Conservation (phyloP, 495 filamentous ascomycete genomes). For the Podospora australis region DNA sequence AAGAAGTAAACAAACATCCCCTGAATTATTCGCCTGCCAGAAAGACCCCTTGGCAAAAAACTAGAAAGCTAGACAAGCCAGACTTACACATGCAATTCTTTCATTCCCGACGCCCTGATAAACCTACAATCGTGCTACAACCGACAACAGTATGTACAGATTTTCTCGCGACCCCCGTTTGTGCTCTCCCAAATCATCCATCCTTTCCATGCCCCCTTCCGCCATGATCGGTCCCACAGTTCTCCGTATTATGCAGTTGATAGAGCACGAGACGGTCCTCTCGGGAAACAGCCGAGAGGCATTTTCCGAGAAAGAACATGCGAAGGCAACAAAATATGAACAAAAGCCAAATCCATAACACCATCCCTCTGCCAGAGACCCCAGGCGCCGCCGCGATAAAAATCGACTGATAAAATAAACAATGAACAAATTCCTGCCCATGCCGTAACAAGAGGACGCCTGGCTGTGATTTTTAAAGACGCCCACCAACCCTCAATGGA, state of each 20-base stretch:
- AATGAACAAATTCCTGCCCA: slow-evolving; percentile 6
- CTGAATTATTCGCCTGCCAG: background rate
- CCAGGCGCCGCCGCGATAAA: slow-evolving; percentile 26
- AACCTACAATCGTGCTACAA: slow-evolving; percentile 12
- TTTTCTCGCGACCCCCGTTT: background rate
- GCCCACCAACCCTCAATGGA: slow-evolving; percentile 8
- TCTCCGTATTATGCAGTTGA: too few relatives aligned
- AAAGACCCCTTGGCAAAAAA: background rate
- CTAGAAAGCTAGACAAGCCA: too few relatives aligned
- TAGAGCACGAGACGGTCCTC: background rate
- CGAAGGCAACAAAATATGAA: slow-evolving; percentile 1
- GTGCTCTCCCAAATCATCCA: background rate
- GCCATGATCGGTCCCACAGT: too few relatives aligned
- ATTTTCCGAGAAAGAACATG: background rate
- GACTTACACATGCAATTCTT: slow-evolving; percentile 18
- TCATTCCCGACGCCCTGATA: slow-evolving; percentile 17
- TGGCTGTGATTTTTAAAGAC: slow-evolving; percentile 6
- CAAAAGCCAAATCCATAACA: slow-evolving; percentile 13
- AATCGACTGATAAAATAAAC: slow-evolving; percentile 13
- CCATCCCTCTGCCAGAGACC: slow-evolving; percentile 16
- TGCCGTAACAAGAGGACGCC: slow-evolving; percentile 7
- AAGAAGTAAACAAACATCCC: background rate
- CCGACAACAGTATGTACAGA: slow-evolving; percentile 20
- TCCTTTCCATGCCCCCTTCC: background rate
- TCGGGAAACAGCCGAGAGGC: background rate